Conservation (phyloP, 192 early-diverging fungal genomes). For the Rhizoclosmatium globosum region DNA sequence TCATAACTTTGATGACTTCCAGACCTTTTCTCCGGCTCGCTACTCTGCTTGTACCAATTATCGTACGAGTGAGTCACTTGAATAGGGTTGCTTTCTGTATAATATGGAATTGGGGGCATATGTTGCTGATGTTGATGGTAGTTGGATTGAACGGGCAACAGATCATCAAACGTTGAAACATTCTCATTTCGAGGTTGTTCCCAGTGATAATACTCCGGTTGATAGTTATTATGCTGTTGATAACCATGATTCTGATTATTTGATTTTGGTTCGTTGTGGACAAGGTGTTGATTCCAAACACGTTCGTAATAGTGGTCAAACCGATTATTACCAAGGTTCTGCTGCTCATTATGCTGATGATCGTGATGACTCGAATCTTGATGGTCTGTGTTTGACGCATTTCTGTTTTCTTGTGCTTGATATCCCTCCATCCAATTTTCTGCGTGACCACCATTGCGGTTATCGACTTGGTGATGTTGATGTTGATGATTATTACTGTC, state of each 20-base stretch:
- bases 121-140: background rate
- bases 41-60: conserved; percentile 18
- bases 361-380: background rate
- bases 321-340: too few species aligned
- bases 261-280: too few species aligned
- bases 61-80: conserved; percentile 33
- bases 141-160: background rate
- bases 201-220: background rate
- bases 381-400: background rate
- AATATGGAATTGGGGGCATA: conserved; percentile 18
- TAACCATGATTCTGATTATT: background rate
- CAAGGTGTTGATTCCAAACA: too few species aligned
- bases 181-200: background rate
- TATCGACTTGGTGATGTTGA: too few species aligned
- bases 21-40: background rate
- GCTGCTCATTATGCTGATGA: background rate
- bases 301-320: too few species aligned
- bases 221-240: background rate
- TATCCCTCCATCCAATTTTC: too few species aligned
- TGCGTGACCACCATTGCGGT: too few species aligned
- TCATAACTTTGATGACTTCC: background rate
- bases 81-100: conserved; percentile 22
- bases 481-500: background rate
- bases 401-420: too few species aligned
- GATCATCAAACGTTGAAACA: conserved; percentile 28